Evolutionary conservation across 1,284 basidiomycete genomes (phyloP), one percentile per base, ranked within the genome.

Genomic region (Schizophyllum commune): DNA sequence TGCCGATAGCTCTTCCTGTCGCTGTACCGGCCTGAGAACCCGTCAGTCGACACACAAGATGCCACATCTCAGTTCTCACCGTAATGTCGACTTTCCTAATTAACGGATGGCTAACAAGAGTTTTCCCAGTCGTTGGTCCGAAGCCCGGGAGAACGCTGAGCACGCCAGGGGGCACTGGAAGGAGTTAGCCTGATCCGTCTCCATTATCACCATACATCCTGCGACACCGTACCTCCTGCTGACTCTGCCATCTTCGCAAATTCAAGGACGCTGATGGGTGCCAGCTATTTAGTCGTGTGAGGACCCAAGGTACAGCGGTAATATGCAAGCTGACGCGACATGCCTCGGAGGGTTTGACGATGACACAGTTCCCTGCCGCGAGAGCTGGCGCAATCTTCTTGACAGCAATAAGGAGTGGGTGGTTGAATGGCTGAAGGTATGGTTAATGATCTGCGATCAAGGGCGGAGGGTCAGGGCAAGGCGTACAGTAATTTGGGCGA

Each of bases 341-440:
- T 65, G 84, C 87, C 74, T 91, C 89, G 33, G 88, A 90, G 1
- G 92, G 91, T 68, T 94, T 94, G 32, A 94, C 85, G 58, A 94
- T 79, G 57, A 92, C 83, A 58, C 85, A 86, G 68, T 94, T 94
- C 2, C 92, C 91, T 2, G 91, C 89, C 32, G 92, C 92, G 15
- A 94, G 75, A 0, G 91, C 92, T 5, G 91, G 89, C 0, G 88
- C 89, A 62, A 94, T 86, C 73, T 94, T 94, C 78, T 94, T 94
- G 58, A 93, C 70, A 1, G 90, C 89, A 64, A 94, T 94, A 32
- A 93, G 70, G 15, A 93, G 75, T 2, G 91, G 91, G 67, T 92
- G 89, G 66, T 93, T 92, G 72, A 92, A 93, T 1, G 91, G 89
- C 88, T 91, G 64, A 54, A 58, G 39, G 11, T 27, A 53, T 32